These are phyloP conservation scores for Nidula microcarpa DNA, from an alignment of 768 basidiomycete species.

Conservation along the genomic window DNA sequence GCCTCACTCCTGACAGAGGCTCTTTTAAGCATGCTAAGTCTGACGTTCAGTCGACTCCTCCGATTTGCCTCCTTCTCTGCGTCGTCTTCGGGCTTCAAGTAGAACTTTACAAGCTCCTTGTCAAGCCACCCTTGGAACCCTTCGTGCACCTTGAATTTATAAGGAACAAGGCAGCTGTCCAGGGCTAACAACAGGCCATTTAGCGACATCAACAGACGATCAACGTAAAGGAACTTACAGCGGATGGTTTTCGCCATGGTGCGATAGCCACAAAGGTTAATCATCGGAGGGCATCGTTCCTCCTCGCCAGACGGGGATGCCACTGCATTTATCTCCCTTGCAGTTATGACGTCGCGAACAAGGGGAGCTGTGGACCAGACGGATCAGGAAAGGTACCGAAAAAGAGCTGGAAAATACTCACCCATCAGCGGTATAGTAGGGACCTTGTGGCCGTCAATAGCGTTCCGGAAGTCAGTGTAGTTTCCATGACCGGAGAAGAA, in stretches of 20 bases:
- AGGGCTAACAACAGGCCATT: conserved; percentile 13
- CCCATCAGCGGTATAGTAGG: conserved; percentile 32
- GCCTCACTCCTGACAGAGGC: background rate
- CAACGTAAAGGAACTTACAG: conserved; percentile 19
- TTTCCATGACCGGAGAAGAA: conserved; percentile 25
- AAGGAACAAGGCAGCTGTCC: conserved; percentile 43
- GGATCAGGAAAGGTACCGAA: background rate
- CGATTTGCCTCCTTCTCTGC: too few relatives aligned
- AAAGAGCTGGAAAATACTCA: conserved; percentile 6
- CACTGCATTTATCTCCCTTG: conserved; percentile 10
- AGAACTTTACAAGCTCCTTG: too few relatives aligned
- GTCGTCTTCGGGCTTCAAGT: too few relatives aligned
- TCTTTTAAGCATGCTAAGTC: background rate
- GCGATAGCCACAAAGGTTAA: conserved; percentile 36
- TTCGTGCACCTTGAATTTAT: conserved; percentile 19
- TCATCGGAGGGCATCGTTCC: conserved; percentile 14
- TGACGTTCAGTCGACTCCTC: background rate
- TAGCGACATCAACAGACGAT: too few relatives aligned
- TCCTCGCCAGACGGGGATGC: background rate
- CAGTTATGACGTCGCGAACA: conserved; percentile 22
- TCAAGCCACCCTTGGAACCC: too few relatives aligned
- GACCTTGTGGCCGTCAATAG: conserved; percentile 13
- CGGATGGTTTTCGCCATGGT: conserved; percentile 35
- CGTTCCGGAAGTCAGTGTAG: conserved; percentile 19
- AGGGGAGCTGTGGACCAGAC: conserved; percentile 16